A percentile compares a stretch with the other conserved stretches of the same genome.
These are phyloP conservation scores for Omphalotus guepiniiformis DNA, from an alignment of 768 basidiomycete species.

Conservation along the genomic window DNA sequence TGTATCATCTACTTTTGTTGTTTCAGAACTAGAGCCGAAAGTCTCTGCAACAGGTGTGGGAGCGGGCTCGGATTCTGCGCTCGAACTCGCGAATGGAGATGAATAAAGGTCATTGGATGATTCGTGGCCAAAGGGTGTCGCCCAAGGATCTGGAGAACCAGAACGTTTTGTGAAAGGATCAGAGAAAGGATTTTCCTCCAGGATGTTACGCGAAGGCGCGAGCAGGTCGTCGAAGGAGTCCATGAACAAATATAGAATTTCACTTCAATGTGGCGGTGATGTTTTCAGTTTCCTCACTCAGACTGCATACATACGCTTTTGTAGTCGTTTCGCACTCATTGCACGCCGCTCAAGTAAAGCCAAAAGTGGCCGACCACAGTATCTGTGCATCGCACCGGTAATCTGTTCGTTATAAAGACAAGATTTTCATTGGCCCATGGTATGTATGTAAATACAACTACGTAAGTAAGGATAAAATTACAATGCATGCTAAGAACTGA, in stretches of 20 bases:
- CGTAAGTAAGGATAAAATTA: no score
- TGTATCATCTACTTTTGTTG: constrained; percentile 19
- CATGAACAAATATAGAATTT: constrained; percentile 47
- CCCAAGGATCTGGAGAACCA: constrained; percentile 74
- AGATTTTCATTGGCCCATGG: no score
- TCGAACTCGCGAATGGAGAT: constrained; percentile 22
- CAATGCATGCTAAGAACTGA: no score
- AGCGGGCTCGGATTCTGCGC: constrained; percentile 18
- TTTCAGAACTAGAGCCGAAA: constrained; percentile 19
- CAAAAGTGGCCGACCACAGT: no score
- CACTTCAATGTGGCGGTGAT: constrained; percentile 4
- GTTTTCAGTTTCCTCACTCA: background rate
- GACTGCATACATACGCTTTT: no score
- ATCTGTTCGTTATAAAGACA: no score
- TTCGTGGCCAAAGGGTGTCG: constrained; percentile 45
- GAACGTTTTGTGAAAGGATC: constrained; percentile 69
- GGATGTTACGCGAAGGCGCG: constrained; percentile 48
- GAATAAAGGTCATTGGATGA: constrained; percentile 7
- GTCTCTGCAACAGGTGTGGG: constrained; percentile 22
- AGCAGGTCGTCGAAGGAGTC: constrained; percentile 79
- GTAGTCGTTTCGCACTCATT: no score
- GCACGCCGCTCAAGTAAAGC: no score
- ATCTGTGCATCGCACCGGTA: no score
- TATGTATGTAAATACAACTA: no score
- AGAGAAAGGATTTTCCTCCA: constrained; percentile 77